These are phyloP conservation scores for Septoria petroselini DNA, from an alignment of 2,329 filamentous ascomycete genomes.

Conservation along the genomic window DNA sequence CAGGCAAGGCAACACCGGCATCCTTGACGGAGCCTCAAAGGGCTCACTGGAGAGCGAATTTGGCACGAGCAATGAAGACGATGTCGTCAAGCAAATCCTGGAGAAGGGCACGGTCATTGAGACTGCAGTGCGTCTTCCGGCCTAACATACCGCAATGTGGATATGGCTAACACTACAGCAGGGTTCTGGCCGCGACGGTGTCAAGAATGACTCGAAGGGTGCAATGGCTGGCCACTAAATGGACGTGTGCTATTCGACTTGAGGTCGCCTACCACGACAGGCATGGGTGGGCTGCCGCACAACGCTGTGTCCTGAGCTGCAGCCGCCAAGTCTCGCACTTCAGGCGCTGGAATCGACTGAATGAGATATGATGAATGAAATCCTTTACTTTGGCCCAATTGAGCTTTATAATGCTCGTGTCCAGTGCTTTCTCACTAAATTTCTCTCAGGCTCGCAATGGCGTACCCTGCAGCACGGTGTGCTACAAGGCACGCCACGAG, in stretches of 20 bases:
- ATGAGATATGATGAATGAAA: constrained; percentile 24
- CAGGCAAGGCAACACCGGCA: constrained; percentile 83
- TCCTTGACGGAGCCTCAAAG: constrained; percentile 73
- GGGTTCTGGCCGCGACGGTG: constrained; percentile 40
- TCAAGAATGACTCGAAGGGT: constrained; percentile 44
- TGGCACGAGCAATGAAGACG: constrained; percentile 73
- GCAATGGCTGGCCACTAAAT: constrained; percentile 33
- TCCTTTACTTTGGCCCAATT: background rate
- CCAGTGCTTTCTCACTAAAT: too few species aligned
- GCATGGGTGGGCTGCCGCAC: background rate
- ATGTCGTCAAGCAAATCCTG: constrained; percentile 77
- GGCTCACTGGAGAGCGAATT: constrained; percentile 79
- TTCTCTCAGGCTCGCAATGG: too few species aligned
- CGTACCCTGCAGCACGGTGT: too few species aligned
- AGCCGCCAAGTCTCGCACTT: constrained; percentile 3
- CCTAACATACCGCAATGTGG: background rate
- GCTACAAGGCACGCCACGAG: too few species aligned
- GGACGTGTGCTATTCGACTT: background rate
- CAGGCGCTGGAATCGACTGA: constrained; percentile 2
- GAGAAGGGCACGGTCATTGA: constrained; percentile 69
- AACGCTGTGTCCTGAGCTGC: background rate
- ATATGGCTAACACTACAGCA: background rate
- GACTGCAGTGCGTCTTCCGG: constrained; percentile 48
- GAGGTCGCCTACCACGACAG: background rate
- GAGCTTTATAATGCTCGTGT: too few species aligned